Evolutionary conservation across 768 basidiomycete species (phyloP).

Genomic region (Mycena galopus): DNA sequence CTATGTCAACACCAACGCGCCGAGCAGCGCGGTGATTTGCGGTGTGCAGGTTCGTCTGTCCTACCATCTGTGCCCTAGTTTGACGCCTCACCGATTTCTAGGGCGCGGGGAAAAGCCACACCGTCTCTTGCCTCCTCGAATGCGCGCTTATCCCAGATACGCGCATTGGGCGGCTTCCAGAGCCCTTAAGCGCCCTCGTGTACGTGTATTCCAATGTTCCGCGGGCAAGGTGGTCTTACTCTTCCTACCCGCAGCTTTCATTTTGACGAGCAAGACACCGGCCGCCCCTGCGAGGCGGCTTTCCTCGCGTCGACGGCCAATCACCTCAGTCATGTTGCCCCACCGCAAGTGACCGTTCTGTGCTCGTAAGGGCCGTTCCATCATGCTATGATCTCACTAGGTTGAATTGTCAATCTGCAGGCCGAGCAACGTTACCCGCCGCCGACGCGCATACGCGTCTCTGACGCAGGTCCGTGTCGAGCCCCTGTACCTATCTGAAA

Average conservation of each 20-base stretch:
- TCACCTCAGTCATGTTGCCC: too few relatives aligned
- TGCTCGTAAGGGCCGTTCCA: constrained; percentile 28
- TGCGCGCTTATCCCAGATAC: too few relatives aligned
- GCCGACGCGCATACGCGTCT: too few relatives aligned
- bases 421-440: too few relatives aligned
- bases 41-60: constrained; percentile 59
- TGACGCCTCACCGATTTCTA: neutral
- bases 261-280: constrained; percentile 22
- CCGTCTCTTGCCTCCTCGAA: constrained; percentile 65
- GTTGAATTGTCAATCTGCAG: too few relatives aligned
- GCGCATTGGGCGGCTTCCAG: constrained; percentile 52
- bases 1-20: too few relatives aligned
- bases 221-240: neutral
- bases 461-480: constrained; percentile 51
- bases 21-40: constrained; percentile 66
- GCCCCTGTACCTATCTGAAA: constrained; percentile 55
- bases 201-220: constrained; percentile 12
- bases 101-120: constrained; percentile 69
- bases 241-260: constrained; percentile 31
- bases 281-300: too few relatives aligned
- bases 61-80: neutral
- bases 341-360: constrained; percentile 33
- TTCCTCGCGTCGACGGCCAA: neutral
- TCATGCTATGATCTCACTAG: too few relatives aligned
- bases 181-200: constrained; percentile 61